These are phyloP conservation scores for Durio zibethinus DNA, from an alignment of 345 rosid genomes.

Conservation along the genomic window DNA sequence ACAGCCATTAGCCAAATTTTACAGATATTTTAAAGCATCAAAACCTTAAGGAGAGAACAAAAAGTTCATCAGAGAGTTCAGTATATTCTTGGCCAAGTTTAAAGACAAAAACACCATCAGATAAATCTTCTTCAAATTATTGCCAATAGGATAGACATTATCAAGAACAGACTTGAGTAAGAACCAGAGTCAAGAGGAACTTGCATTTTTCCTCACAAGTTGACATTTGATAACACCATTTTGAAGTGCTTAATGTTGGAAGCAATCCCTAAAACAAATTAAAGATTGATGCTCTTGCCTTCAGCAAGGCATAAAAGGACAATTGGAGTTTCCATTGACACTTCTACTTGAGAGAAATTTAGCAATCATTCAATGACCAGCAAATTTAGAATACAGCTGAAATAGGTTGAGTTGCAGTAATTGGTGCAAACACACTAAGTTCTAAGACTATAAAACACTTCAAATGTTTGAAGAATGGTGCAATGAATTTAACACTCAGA, in stretches of 20 bases:
- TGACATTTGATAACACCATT: background rate
- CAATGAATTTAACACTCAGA: background rate
- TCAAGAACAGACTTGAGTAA: background rate
- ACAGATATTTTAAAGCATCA: background rate
- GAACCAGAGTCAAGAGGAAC: background rate
- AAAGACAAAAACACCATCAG: background rate
- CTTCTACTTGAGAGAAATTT: background rate
- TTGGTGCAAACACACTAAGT: background rate
- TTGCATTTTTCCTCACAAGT: background rate
- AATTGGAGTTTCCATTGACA: background rate
- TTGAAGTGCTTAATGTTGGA: background rate
- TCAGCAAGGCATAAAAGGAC: background rate
- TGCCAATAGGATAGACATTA: background rate
- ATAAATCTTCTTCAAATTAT: background rate
- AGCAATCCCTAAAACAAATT: background rate
- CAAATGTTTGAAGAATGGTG: background rate
- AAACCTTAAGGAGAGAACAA: background rate
- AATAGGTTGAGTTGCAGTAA: background rate
- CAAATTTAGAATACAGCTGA: background rate
- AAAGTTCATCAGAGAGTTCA: background rate
- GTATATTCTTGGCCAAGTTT: background rate
- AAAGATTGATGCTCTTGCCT: background rate
- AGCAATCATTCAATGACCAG: background rate
- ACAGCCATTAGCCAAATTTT: background rate
- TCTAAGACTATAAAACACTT: background rate